Evolutionary conservation across 139 green algal species (phyloP), one percentile per base, ranked within the genome.

Genomic region (Chlamydomonas schloesseri): DNA sequence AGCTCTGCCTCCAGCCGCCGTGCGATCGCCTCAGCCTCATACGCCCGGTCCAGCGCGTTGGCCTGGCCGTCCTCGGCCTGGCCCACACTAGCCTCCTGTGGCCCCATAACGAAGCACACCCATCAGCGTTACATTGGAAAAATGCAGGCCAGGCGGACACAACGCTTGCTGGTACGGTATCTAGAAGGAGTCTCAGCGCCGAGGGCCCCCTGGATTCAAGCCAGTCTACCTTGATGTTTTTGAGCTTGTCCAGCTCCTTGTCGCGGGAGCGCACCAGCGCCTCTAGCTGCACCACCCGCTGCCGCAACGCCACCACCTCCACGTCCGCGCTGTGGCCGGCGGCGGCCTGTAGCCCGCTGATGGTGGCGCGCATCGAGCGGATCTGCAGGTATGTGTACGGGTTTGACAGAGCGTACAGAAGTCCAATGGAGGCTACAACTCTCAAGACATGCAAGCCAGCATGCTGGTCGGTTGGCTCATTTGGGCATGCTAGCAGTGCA

Each of bases 21-120:
- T 0, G 73, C 81, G 29, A 55, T 55, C 2, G 50, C 73, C 80
- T 90, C 87, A 29, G 72, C 73, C 36, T 81, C 80, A 65, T 85
- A 90, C 8, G 87, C 87, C 3, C 87, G 87, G 42, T 87, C 81
- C 53, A 80, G 87, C 24, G 87, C 87, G 37, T 81, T 80, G 67
- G 87, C 87, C 50, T 69, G 64, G 1, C 68, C 73, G 71, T 67
- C 79, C 79, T 68, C 47, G 21, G 79, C 79, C 15, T 55, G 31
- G 15, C 65, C 79, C 67, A 85, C 79, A 31, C 42, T 14, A n/a
- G 20, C 42, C 29, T 84, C 78, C 78, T 83, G 60, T 11, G 65
- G 2, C 60, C 14, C 6, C 13, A 69, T 3, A 69, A 34, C 14
- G 2, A 31, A 34, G 62, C 26, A 69, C 24, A 69, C 55, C 4